Conservation (phyloP, 108 stramenopile species). For the Stephanodiscus minutulus region DNA sequence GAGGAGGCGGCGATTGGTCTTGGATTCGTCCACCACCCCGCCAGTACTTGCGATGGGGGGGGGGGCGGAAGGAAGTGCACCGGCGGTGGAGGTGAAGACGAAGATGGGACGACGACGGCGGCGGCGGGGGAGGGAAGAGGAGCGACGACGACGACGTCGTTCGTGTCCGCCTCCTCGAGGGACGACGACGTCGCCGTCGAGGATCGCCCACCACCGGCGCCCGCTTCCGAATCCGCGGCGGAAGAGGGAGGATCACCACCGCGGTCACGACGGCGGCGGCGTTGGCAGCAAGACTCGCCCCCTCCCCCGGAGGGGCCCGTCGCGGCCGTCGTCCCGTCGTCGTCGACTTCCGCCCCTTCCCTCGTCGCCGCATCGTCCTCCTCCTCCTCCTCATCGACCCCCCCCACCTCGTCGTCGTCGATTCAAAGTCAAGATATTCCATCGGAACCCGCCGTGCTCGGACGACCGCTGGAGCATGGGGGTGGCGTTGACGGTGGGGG, state of each 20-base stretch:
- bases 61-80: no score
- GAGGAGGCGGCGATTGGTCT: constrained; percentile 24
- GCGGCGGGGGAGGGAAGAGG: not conserved
- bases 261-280: not conserved
- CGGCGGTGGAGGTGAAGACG: no score
- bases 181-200: not conserved
- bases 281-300: not conserved
- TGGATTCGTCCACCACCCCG: not conserved
- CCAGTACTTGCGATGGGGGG: not conserved
- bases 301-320: not conserved
- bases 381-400: not conserved
- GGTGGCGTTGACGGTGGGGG: not conserved
- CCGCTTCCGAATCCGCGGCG: not conserved
- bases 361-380: not conserved
- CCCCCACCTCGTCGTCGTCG: not conserved
- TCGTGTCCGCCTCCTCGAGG: constrained; percentile 28
- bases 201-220: not conserved
- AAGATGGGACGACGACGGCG: not conserved
- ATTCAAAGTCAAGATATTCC: not conserved
- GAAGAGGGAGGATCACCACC: no score
- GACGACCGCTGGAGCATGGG: not conserved
- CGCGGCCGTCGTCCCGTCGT: not conserved
- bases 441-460: not conserved
- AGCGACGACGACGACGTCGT: constrained; percentile 9
- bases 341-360: not conserved